These are phyloP conservation scores for Ceratocystis eucalypticola DNA, from an alignment of 2,329 filamentous ascomycete genomes.

Conservation along the genomic window DNA sequence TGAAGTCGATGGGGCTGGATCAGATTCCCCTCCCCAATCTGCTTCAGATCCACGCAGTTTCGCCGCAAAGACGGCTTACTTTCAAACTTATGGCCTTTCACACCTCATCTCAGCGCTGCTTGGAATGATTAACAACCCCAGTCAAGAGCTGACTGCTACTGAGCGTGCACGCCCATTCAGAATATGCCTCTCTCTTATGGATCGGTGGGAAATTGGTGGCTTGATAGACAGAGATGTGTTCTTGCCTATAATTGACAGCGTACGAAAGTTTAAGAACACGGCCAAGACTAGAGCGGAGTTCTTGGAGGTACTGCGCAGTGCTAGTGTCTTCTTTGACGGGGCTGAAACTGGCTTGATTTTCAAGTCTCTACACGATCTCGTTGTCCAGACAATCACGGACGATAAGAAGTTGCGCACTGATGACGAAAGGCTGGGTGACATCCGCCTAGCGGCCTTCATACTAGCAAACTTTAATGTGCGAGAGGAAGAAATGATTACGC, in stretches of 20 bases:
- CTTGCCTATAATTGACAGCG: constrained; percentile 67
- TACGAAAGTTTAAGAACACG: constrained; percentile 56
- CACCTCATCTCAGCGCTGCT: constrained; percentile 62
- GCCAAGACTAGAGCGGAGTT: constrained; percentile 57
- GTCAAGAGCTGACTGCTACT: constrained; percentile 22
- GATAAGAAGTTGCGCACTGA: constrained; percentile 8
- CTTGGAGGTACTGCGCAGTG: constrained; percentile 77
- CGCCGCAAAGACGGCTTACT: constrained; percentile 60
- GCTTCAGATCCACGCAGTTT: constrained; percentile 35
- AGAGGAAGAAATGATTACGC: constrained; percentile 87
- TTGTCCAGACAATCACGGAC: constrained; percentile 41
- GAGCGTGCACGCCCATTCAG: constrained; percentile 77
- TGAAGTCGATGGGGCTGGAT: constrained; percentile 29
- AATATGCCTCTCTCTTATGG: constrained; percentile 91
- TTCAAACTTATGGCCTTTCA: constrained; percentile 63
- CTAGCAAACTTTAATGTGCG: constrained; percentile 78
- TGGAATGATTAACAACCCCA: constrained; percentile 55
- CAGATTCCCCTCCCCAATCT: constrained; percentile 33
- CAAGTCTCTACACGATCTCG: constrained; percentile 59
- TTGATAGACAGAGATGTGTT: constrained; percentile 81
- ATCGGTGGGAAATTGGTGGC: constrained; percentile 92
- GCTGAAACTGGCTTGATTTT: constrained; percentile 92
- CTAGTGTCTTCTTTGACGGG: constrained; percentile 92
- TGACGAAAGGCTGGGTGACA: constrained; percentile 44
- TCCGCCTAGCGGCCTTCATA: constrained; percentile 69